phyloP scores from a whole-genome alignment of 208 protist species.

The Phytomonas francai region DNA sequence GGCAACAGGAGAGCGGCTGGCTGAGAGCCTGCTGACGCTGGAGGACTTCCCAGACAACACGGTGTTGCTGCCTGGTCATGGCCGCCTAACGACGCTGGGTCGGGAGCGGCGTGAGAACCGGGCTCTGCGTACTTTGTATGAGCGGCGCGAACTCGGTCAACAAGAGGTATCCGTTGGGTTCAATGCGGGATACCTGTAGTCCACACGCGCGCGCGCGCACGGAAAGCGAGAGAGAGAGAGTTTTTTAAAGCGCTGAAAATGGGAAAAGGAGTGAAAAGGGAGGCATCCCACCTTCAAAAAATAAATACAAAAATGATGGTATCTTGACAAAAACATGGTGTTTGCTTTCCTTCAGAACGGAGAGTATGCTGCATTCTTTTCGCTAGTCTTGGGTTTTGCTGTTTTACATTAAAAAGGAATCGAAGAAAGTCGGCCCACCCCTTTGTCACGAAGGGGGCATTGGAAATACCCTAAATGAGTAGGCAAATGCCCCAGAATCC shows the following conservation, averaged over 20 bases:
- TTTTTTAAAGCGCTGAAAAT: too few relatives aligned
- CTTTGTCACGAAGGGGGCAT: background rate
- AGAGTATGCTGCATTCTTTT: background rate
- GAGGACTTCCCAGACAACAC: conserved; percentile 76
- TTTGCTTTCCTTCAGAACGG: background rate
- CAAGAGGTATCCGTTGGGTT: conserved; percentile 71
- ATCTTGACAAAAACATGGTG: background rate
- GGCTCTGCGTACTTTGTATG: conserved; percentile 63
- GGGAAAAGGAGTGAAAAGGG: background rate
- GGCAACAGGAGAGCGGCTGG: conserved; percentile 65
- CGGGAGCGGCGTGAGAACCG: conserved; percentile 71
- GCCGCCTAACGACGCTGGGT: conserved; percentile 78
- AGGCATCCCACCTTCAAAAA: background rate
- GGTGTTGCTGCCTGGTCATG: conserved; percentile 79
- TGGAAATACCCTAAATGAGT: background rate
- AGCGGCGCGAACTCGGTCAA: conserved; percentile 44
- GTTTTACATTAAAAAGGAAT: background rate
- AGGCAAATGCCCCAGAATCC: background rate
- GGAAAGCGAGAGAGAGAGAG: background rate
- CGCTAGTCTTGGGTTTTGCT: background rate
- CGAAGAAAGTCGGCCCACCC: background rate
- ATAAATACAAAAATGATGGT: background rate
- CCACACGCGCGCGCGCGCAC: too few relatives aligned
- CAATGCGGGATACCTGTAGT: conserved; percentile 80
- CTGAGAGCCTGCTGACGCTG: conserved; percentile 69